Conservation (phyloP, 1,284 basidiomycete genomes). For the Puccinia polysora region DNA sequence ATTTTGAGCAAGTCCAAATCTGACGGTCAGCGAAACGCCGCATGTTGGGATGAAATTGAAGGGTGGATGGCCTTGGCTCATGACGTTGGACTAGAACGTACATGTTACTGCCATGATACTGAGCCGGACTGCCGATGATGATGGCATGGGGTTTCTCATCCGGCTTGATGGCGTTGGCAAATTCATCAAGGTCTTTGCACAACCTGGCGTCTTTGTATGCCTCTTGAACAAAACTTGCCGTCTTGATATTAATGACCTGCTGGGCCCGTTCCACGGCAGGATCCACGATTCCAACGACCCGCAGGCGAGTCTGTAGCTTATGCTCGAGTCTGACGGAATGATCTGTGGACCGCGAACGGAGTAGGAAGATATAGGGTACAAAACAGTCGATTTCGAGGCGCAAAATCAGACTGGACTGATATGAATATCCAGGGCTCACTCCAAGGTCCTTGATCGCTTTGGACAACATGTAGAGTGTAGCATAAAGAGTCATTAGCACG, state of each 20-base stretch:
- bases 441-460: slow-evolving; percentile 60
- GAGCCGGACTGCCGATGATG: slow-evolving; percentile 39
- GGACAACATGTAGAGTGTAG: background rate
- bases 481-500: no score
- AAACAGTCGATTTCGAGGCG: slow-evolving; percentile 69
- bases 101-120: slow-evolving; percentile 45
- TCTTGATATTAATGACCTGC: slow-evolving; percentile 78
- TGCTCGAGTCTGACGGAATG: slow-evolving; percentile 55
- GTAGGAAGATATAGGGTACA: no score
- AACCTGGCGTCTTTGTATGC: slow-evolving; percentile 88
- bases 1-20: slow-evolving; percentile 52
- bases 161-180: slow-evolving; percentile 63
- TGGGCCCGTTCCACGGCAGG: slow-evolving; percentile 77
- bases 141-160: slow-evolving; percentile 54
- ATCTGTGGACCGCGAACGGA: slow-evolving; percentile 45
- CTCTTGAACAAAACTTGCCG: slow-evolving; percentile 84
- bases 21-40: slow-evolving; percentile 91
- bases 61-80: background rate
- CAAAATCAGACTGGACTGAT: no score
- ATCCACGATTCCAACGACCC: slow-evolving; percentile 90
- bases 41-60: slow-evolving; percentile 60
- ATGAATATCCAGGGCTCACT: no score
- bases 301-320: slow-evolving; percentile 93
- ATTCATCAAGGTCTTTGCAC: slow-evolving; percentile 83
- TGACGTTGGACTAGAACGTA: background rate